Evolutionary conservation across 257 asterid genomes (phyloP).

Genomic region (Rehmannia glutinosa): DNA sequence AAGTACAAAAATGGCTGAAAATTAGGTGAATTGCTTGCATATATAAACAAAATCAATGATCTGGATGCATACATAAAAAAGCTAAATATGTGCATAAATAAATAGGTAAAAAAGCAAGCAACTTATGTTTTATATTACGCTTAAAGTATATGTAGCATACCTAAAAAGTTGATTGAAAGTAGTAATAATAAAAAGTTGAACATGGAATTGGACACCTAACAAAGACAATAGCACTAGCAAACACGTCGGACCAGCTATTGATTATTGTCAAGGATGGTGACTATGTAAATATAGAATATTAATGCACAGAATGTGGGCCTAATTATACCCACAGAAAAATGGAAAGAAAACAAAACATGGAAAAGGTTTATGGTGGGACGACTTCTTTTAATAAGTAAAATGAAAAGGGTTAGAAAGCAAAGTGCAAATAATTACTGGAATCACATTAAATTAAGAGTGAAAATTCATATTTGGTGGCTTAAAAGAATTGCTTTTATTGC

Average conservation of each 20-base stretch:
- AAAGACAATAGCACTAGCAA: constrained; percentile 15
- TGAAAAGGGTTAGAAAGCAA: too few species aligned
- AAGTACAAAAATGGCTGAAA: too few species aligned
- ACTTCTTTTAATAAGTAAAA: too few species aligned
- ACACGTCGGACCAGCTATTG: constrained; percentile 32
- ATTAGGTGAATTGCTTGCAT: neutral
- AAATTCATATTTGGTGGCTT: too few species aligned
- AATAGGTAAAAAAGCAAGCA: neutral
- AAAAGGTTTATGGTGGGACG: neutral
- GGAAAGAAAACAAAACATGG: neutral
- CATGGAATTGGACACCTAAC: constrained; percentile 21
- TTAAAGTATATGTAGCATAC: constrained; percentile 6
- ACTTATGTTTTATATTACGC: neutral
- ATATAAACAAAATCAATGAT: neutral
- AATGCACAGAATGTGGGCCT: constrained; percentile 14
- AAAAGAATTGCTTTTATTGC: too few species aligned
- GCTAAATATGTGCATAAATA: neutral
- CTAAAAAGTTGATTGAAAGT: constrained; percentile 10
- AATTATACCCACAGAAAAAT: neutral
- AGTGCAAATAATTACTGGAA: too few species aligned
- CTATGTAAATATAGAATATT: neutral
- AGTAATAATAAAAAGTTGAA: neutral
- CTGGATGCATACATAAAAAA: too few species aligned
- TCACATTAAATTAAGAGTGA: too few species aligned
- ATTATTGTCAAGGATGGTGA: constrained; percentile 23